Evolutionary conservation across 2,329 filamentous ascomycete species (phyloP), one percentile per base, ranked within the genome.

Genomic region (Fusarium concolor): DNA sequence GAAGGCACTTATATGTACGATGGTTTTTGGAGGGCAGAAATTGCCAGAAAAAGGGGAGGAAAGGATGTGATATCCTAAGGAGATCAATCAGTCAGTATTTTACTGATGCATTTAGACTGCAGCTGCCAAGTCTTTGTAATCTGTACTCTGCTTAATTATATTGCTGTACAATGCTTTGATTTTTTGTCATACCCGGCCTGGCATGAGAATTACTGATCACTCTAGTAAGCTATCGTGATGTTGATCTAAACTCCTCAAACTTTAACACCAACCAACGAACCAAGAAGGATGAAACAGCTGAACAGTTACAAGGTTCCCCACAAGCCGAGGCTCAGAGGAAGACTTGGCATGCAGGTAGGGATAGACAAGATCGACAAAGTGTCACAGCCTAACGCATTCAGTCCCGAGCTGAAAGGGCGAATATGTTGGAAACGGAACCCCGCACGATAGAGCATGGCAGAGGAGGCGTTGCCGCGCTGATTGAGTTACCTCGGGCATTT

Each of bases 401-500:
- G 56, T 45, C 17, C 41, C 20, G 22, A 59, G 24, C 56, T 46
- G 44, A 60, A 49, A 39, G 38, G 42, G 43, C 17, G 20, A 43
- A 28, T 22, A 50, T 38, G 41, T 52, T 22, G 47, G 39, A 29
- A 29, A 22, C 57, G 52, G 46, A 68, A 72, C 70, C 70, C 70
- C 70, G 70, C 70, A 72, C 70, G 31, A 54, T 52, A 45, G 26
- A 49, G 18, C 47, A 51, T 11, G 26, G 31, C 22, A 52, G 56
- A 31, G 29, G 29, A 54, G 22, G 37, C 37, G 49, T 44, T 44
- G 47, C 37, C 49, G 49, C 29, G 51, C 41, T 47, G 39, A 42
- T 28, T 44, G 24, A 58, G 65, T 67, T 71, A 56, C 70, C 70
- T 73, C 70, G 69, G 64, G 61, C n/a, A 39, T 10, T 22, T 33